These are phyloP conservation scores for Falciphora oryzae DNA, from an alignment of 2,329 filamentous ascomycete genomes.

Conservation along the genomic window DNA sequence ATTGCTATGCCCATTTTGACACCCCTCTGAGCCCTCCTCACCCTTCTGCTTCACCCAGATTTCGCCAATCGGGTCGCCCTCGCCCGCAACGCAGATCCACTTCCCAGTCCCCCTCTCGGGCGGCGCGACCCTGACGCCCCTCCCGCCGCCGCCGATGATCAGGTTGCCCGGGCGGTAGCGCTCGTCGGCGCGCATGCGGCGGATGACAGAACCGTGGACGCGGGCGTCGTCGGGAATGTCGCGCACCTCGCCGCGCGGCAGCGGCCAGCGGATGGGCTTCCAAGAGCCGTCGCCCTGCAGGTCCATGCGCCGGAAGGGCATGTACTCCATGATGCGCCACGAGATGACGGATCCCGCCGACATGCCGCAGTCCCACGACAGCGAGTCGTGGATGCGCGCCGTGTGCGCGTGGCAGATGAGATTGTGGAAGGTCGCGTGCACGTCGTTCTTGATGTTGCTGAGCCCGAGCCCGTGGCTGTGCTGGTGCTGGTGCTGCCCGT, in stretches of 20 bases:
- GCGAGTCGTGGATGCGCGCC: slow-evolving; percentile 62
- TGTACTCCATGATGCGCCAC: slow-evolving; percentile 77
- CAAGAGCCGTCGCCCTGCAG: slow-evolving; percentile 66
- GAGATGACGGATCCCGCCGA: slow-evolving; percentile 48
- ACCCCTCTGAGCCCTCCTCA: neutral
- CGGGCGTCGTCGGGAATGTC: slow-evolving; percentile 67
- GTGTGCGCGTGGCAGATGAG: slow-evolving; percentile 53
- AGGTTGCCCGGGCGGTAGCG: slow-evolving; percentile 72
- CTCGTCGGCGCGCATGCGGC: slow-evolving; percentile 58
- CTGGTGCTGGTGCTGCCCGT: neutral
- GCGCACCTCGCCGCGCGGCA: slow-evolving; percentile 70
- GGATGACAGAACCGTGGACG: slow-evolving; percentile 69
- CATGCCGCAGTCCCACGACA: slow-evolving; percentile 58
- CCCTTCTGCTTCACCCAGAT: slow-evolving; percentile 46
- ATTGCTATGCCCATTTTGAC: neutral
- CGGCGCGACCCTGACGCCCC: slow-evolving; percentile 59
- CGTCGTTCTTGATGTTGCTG: too few relatives aligned
- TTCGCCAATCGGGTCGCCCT: slow-evolving; percentile 64
- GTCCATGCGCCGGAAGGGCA: slow-evolving; percentile 79
- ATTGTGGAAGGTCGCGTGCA: slow-evolving; percentile 40
- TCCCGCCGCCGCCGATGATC: slow-evolving; percentile 71
- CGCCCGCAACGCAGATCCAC: slow-evolving; percentile 60
- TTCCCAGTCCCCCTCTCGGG: slow-evolving; percentile 60
- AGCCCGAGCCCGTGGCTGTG: too few relatives aligned
- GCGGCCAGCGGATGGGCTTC: slow-evolving; percentile 74